Base-by-base conservation (phyloP, 768 basidiomycete genomes). In the Russula ochroleuca region DNA sequence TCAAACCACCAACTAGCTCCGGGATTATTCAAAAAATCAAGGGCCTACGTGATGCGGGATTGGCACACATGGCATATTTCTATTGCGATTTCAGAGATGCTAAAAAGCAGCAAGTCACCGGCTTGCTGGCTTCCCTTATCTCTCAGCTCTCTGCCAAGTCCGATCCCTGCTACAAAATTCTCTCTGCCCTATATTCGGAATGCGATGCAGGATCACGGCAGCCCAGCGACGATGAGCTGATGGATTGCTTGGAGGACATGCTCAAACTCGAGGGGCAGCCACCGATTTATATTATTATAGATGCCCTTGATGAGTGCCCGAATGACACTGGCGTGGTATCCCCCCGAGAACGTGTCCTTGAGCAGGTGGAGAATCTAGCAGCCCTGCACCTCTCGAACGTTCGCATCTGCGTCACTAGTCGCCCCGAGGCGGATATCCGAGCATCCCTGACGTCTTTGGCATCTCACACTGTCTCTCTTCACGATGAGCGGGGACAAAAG, bases 11-110 rank as follows among this genome's bases (percentile, higher is more conserved):
- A 7, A 31, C 7, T 5, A 57, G 55, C 31, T 57, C 55, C 15
- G n/a, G 28, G 13, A 45, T 57, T 21, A 57, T 57, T 21, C 28
- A 45, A 33, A 19, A 57, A 9, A 1, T 57, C 19, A n/a, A 57
- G 17, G 2, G 11, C 7, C 17, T 45, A 15, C 41, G 55, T 33
- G n/a, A 43, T 9, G 8, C 2, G 4, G 55, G 55, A 21, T 21
- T 45, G 13, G 55, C 55, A 4, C 5, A 21, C 2, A 10, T 57
- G 41, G 1, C 28, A 9, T 57, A 31, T 21, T 57, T 57, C 31
- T 57, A 57, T 45, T 57, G 41, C n/a, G 55, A 57, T 14, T 57
- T 57, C 13, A n/a, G 31, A 33, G 55, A 57, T 9, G 1, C 28
- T 5, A 21, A 13, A 7, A 57, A 57, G 7, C 41, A 33, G 40